Evolutionary conservation across 306 rosid genomes (phyloP), one percentile per base, ranked within the genome.

Genomic region (Cajanus cajan): DNA sequence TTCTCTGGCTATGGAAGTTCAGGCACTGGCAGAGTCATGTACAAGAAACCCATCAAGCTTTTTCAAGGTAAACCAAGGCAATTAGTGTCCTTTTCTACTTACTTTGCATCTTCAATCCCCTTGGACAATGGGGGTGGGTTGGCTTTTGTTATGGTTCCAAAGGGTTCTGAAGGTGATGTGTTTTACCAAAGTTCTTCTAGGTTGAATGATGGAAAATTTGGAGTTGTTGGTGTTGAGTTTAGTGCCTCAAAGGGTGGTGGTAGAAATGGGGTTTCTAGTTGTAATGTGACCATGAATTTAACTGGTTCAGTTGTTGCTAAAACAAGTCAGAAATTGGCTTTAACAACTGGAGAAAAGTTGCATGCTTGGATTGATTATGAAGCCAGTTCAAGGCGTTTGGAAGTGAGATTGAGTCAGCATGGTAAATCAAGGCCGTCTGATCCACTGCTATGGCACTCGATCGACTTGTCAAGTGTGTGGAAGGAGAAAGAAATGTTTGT

Each of bases 281-380:
- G 57, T 74, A 78, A 78, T 57, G 84, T 85, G 14, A 82, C 84
- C 59, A 83, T 90, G 40, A 82, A 88, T 74, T 81, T 86, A 74
- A 89, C 86, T 73, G 67, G 77, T 72, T 69, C 76, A 69, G 78
- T 76, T 8, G 85, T 75, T 4, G 85, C 83, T 43, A 74, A 64
- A 82, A 81, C 40, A n/a, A 88, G 86, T 36, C 82, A 75, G 78
- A 52, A 39, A 37, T 78, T 82, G 88, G 86, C 13, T 62, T 59
- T 64, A 7, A 77, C 34, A 66, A 87, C 39, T 72, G 89, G 83
- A 45, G 81, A 81, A 75, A 86, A 80, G 65, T 59, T 89, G 58
- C 85, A 79, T 74, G 89, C 89, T 67, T 95, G 98, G 98, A 85
- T 95, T 83, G 98, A 95, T 82, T 95, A 95, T 74, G 89, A 85